These are phyloP conservation scores for Fusarium tjaetaba DNA, from an alignment of 2,329 filamentous ascomycete species.

Conservation along the genomic window DNA sequence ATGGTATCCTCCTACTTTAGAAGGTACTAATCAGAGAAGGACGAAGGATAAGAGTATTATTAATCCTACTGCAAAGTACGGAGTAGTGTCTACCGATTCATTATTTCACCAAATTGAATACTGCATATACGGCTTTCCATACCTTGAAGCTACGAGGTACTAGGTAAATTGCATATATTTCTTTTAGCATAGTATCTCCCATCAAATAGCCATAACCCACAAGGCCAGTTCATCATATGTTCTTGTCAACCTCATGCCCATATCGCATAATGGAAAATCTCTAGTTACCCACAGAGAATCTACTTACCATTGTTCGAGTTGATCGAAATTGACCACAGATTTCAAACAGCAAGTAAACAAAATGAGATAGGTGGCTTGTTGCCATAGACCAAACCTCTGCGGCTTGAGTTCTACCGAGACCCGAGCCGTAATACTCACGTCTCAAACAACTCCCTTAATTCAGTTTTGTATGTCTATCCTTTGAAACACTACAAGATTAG, in stretches of 20 bases:
- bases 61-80: neutral
- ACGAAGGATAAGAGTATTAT: neutral
- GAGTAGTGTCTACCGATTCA: neutral
- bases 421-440: slow-evolving; percentile 3
- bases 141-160: neutral
- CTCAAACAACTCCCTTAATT: slow-evolving; percentile 5
- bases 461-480: slow-evolving; percentile 11
- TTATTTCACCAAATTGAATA: neutral
- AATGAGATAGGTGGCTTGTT: neutral
- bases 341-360: neutral
- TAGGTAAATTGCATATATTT: neutral
- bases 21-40: neutral
- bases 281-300: neutral
- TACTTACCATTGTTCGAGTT: neutral
- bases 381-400: neutral
- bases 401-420: slow-evolving; percentile 21
- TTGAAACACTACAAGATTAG: slow-evolving; percentile 16
- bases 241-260: neutral
- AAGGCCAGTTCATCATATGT: neutral
- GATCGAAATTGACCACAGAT: neutral
- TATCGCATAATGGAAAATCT: slow-evolving; percentile 9
- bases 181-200: neutral
- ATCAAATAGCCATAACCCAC: too few species aligned
- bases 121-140: neutral
- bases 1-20: neutral